Conservation (phyloP, 164 flowering plant species). For the Berberis vulgaris region DNA sequence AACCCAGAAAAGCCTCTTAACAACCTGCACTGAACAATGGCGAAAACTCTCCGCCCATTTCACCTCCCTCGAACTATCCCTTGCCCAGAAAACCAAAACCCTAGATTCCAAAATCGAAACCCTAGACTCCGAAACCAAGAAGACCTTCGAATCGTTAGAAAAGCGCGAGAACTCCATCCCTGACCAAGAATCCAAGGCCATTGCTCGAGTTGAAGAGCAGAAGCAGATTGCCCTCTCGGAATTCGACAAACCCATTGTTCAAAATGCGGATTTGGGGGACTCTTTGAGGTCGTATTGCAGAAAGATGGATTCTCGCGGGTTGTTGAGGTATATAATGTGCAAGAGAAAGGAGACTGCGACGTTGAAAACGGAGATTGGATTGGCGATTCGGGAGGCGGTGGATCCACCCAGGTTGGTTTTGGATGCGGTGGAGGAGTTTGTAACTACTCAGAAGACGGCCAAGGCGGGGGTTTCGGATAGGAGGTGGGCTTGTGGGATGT, state of each 20-base stretch:
- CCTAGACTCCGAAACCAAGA: slow-evolving; percentile 23
- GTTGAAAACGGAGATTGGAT: slow-evolving; percentile 25
- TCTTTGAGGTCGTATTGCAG: slow-evolving; percentile 23
- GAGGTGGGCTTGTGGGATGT: slow-evolving; percentile 51
- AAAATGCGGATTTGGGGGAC: slow-evolving; percentile 16
- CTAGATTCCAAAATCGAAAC: slow-evolving; percentile 37
- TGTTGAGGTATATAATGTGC: slow-evolving; percentile 31
- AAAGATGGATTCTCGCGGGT: slow-evolving; percentile 34
- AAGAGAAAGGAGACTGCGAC: slow-evolving; percentile 39
- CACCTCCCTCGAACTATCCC: slow-evolving; percentile 29
- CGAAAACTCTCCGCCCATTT: slow-evolving; percentile 34
- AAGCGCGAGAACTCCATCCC: slow-evolving; percentile 40
- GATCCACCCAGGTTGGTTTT: slow-evolving; percentile 36
- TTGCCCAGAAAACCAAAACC: slow-evolving; percentile 22
- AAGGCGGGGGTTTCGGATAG: slow-evolving; percentile 37
- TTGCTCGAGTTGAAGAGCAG: slow-evolving; percentile 24
- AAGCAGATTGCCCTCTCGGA: slow-evolving; percentile 28
- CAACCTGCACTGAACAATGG: slow-evolving; percentile 35
- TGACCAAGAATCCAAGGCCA: slow-evolving; percentile 31
- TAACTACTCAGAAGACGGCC: slow-evolving; percentile 13
- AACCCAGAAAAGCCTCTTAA: slow-evolving; percentile 24
- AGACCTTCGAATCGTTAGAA: slow-evolving; percentile 29
- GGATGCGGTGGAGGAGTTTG: slow-evolving; percentile 38
- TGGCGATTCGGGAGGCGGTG: slow-evolving; percentile 29
- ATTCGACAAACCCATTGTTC: slow-evolving; percentile 12